A percentile compares a stretch with the other conserved stretches of the same genome.
Evolutionary conservation across 1,284 basidiomycete species (phyloP).

Genomic region (Lentinula novae-zelandiae): DNA sequence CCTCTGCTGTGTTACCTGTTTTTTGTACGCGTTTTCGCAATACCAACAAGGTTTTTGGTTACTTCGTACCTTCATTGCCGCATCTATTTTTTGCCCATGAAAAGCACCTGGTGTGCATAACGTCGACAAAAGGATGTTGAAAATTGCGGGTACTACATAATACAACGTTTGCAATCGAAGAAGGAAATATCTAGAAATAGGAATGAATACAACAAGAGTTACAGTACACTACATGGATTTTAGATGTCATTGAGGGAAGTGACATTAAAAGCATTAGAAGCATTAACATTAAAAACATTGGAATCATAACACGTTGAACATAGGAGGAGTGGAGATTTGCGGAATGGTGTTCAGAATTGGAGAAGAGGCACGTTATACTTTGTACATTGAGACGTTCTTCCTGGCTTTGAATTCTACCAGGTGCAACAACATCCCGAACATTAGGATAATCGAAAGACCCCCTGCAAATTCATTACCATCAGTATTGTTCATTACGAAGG

Average conservation of each 20-base stretch:
- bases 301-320: background rate
- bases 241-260: background rate
- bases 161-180: background rate
- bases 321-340: too few relatives aligned
- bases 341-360: background rate
- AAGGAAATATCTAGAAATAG: background rate
- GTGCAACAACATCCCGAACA: conserved; percentile 24
- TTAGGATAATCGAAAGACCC: conserved; percentile 21
- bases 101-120: background rate
- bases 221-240: background rate
- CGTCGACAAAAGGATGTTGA: background rate
- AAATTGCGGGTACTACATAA: background rate
- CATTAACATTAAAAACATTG: background rate
- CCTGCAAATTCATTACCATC: conserved; percentile 15
- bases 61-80: background rate
- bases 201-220: background rate
- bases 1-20: background rate
- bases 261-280: background rate
- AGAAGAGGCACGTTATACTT: background rate
- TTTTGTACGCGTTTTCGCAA: background rate
- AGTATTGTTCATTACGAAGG: background rate
- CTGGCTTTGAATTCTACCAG: conserved; percentile 19
- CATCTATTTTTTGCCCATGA: background rate
- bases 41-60: background rate
- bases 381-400: conserved; percentile 15